Evolutionary conservation across 1,139 yeast species (phyloP), one percentile per base, ranked within the genome.

Genomic region (Geotrichum europaeum): DNA sequence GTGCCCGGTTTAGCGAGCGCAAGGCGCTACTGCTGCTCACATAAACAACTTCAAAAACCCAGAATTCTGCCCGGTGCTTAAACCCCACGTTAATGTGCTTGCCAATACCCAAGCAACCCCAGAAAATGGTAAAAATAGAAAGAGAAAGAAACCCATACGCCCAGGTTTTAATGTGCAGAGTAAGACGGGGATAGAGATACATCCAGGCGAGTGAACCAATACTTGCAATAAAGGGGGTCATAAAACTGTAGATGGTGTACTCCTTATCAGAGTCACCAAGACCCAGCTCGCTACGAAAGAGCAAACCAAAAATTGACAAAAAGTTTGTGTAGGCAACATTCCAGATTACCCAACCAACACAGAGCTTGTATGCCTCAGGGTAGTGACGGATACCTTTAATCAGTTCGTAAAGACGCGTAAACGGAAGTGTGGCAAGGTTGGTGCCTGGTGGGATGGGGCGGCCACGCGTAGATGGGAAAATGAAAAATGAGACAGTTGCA

Each of bases 311-410:
- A 3, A 79, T 75, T 58, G 74, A 70, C 65, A 78, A 65, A 63
- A 77, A 79, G 61, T 77, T 78, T 22, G 73, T 66, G 58, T 72
- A 76, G 9, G 74, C 72, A 12, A 78, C 75, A 60, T 79, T 77
- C 81, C 82, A 79, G 50, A 78, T 70, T 1, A 78, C 81, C 81
- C 81, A 79, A 0, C 78, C 73, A 25, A 77, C 55, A 68, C 80
- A 77, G 36, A 76, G 72, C 22, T 75, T 60, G 61, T 76, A 77
- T 0, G 81, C 81, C 59, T 77, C 69, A 2, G 77, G 78, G 62
- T 77, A 75, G 51, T 68, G 64, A 47, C 68, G 68, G 45, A 78
- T 75, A 47, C 70, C 67, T 53, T 65, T 70, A 18, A 75, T 43
- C 57, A 78, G 65, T 2, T 15, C 10, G 58, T 69, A 59, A 58